Evolutionary conservation across 2,329 filamentous ascomycete genomes (phyloP).

Genomic region (Verticillium isaacii): DNA sequence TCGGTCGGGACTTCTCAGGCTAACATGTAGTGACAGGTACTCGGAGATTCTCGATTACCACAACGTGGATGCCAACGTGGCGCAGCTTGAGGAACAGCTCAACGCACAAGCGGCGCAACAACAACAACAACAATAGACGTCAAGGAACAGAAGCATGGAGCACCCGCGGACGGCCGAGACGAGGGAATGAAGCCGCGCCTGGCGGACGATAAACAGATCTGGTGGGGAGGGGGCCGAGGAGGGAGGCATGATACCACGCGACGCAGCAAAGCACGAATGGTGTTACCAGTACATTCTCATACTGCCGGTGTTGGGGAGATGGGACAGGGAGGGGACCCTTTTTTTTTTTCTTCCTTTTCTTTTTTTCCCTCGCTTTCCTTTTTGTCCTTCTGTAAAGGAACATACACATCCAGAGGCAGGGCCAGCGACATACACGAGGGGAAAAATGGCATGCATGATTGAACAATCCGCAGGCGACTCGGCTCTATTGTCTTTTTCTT

Average conservation of each 20-base stretch:
- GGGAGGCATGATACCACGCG: slow-evolving; percentile 15
- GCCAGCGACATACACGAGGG: not conserved
- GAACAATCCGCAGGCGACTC: not conserved
- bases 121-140: slow-evolving; percentile 5
- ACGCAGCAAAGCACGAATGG: slow-evolving; percentile 8
- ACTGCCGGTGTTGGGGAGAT: slow-evolving; percentile 13
- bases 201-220: not conserved
- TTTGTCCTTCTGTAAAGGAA: slow-evolving; percentile 5
- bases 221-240: not conserved
- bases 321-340: not conserved
- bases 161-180: not conserved
- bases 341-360: not conserved
- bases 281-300: slow-evolving; percentile 12
- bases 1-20: not conserved
- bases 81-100: slow-evolving; percentile 26
- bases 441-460: not conserved
- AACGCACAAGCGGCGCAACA: slow-evolving; percentile 27
- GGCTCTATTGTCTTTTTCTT: no score
- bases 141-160: not conserved
- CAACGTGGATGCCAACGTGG: slow-evolving; percentile 65
- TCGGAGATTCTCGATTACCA: slow-evolving; percentile 98
- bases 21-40: slow-evolving; percentile 60
- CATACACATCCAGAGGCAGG: slow-evolving; percentile 2
- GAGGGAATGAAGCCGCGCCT: not conserved
- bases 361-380: not conserved